Conservation (phyloP, 257 asterid genomes). For the Echium plantagineum region DNA sequence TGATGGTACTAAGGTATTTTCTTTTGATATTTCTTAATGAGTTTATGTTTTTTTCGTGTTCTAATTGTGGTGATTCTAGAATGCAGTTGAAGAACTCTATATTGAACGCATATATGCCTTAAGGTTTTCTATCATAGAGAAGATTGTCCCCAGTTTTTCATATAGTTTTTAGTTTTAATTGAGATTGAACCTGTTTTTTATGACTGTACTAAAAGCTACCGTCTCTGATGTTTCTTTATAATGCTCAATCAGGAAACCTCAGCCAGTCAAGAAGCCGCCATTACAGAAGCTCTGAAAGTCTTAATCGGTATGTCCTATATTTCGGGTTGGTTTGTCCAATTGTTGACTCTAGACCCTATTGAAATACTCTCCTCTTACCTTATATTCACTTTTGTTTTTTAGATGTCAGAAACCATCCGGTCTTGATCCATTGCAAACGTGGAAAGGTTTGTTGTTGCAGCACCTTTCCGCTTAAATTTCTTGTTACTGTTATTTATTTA, state of each 20-base stretch:
- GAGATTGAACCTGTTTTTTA: not conserved
- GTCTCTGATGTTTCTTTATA: not conserved
- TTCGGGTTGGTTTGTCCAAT: not conserved
- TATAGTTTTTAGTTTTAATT: too few relatives aligned
- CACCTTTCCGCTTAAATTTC: not conserved
- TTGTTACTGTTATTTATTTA: not conserved
- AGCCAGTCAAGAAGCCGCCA: constrained; percentile 19
- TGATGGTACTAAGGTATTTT: constrained; percentile 32
- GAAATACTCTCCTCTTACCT: not conserved
- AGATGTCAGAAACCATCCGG: constrained; percentile 42
- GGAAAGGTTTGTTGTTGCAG: constrained; percentile 26
- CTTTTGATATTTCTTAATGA: not conserved
- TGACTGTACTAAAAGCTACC: not conserved
- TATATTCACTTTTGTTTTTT: constrained; percentile 1
- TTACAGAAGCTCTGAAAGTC: constrained; percentile 33
- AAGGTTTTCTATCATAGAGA: too few relatives aligned
- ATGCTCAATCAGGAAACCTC: constrained; percentile 25
- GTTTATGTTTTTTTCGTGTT: too few relatives aligned
- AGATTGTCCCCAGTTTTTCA: too few relatives aligned
- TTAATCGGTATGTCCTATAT: constrained; percentile 23
- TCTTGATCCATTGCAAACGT: constrained; percentile 37
- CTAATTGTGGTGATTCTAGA: too few relatives aligned
- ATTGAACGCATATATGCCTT: too few relatives aligned
- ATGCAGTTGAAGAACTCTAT: too few relatives aligned
- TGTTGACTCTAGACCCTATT: not conserved